phyloP scores from a whole-genome alignment of 495 filamentous ascomycete species.

The Aspergillus avenaceus region DNA sequence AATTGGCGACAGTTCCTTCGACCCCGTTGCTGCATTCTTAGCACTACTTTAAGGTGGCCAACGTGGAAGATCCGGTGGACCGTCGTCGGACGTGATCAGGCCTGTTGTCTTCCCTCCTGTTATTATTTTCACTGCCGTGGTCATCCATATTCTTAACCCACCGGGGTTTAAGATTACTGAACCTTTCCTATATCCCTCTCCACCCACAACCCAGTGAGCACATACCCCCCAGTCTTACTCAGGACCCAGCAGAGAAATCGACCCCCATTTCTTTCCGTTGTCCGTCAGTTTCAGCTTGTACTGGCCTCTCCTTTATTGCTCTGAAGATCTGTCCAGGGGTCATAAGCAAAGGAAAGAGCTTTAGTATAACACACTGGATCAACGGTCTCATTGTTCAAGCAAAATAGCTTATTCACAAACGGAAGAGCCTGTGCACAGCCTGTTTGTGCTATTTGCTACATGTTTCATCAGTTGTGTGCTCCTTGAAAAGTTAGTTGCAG shows the following conservation, averaged over 20 bases:
- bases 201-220: constrained; percentile 14
- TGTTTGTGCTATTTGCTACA: no score
- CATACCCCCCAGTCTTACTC: constrained; percentile 11
- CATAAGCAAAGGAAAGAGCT: constrained; percentile 3
- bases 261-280: constrained; percentile 18
- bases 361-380: constrained; percentile 3
- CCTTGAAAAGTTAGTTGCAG: constrained; percentile 8
- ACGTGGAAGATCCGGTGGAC: constrained; percentile 22
- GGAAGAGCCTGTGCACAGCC: neutral
- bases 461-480: no score
- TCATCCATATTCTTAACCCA: constrained; percentile 13
- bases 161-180: constrained; percentile 23
- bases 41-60: constrained; percentile 13
- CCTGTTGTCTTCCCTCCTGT: constrained; percentile 9
- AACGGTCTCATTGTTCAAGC: neutral
- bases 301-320: constrained; percentile 14
- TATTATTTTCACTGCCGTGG: constrained; percentile 20
- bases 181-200: constrained; percentile 20
- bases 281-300: constrained; percentile 14
- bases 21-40: constrained; percentile 12
- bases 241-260: constrained; percentile 22
- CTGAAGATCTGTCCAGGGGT: constrained; percentile 6
- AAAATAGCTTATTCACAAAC: neutral
- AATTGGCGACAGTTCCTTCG: constrained; percentile 7
- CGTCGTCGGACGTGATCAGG: constrained; percentile 16